Conservation (phyloP, 306 rosid species). For the Trifolium pratense region DNA sequence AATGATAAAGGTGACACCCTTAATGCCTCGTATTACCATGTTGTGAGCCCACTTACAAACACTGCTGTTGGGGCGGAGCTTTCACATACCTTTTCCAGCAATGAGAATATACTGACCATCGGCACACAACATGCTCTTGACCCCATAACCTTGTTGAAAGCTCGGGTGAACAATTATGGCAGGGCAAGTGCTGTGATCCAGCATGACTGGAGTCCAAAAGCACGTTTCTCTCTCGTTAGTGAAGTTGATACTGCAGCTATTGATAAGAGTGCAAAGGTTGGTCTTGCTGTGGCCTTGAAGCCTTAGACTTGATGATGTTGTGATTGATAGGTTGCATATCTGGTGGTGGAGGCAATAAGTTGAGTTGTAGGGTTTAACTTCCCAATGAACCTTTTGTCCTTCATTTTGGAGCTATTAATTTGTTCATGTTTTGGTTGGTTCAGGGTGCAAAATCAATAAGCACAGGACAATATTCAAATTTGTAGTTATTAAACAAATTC, state of each 20-base stretch:
- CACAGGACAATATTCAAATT: conserved; percentile 44
- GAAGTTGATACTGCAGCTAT: conserved; percentile 86
- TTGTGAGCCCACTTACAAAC: conserved; percentile 75
- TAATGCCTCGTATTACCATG: conserved; percentile 82
- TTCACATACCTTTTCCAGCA: conserved; percentile 77
- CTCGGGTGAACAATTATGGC: conserved; percentile 85
- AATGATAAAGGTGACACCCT: conserved; percentile 78
- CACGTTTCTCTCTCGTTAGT: conserved; percentile 79
- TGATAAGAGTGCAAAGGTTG: conserved; percentile 90
- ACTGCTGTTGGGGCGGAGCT: conserved; percentile 96
- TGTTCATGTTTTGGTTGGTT: conserved; percentile 59
- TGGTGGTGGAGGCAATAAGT: conserved; percentile 47
- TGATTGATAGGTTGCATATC: conserved; percentile 35
- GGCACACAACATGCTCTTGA: conserved; percentile 91
- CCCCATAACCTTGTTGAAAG: conserved; percentile 82
- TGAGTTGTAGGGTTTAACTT: conserved; percentile 43
- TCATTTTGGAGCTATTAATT: conserved; percentile 48
- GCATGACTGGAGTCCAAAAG: conserved; percentile 87
- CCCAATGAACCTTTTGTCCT: conserved; percentile 50
- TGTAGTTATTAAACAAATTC: conserved; percentile 17
- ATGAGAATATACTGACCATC: conserved; percentile 70
- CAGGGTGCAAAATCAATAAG: conserved; percentile 69
- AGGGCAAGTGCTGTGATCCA: conserved; percentile 80
- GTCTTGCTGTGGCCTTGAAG: conserved; percentile 86
- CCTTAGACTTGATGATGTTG: conserved; percentile 52